Conservation (phyloP, 2,329 filamentous ascomycete species). For the Chaetomium strumarium region DNA sequence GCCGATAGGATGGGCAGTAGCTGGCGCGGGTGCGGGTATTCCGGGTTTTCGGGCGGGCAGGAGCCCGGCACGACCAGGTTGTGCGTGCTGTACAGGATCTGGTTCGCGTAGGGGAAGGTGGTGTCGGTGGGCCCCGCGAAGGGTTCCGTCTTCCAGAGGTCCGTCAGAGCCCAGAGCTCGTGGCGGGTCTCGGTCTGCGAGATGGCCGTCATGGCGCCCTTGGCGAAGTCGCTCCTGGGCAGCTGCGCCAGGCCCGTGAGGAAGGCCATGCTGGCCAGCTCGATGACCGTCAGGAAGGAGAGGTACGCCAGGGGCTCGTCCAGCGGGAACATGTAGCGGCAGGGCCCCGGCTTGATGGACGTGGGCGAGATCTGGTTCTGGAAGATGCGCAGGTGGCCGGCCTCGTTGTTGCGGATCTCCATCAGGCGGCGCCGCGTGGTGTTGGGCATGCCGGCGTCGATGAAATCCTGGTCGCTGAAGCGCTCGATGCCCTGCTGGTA, state of each 20-base stretch:
- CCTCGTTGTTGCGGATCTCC: conserved; percentile 25
- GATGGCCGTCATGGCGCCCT: conserved; percentile 19
- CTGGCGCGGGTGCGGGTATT: conserved; percentile 18
- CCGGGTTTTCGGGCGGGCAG: conserved; percentile 22
- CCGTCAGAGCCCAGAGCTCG: conserved; percentile 19
- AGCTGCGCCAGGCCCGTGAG: conserved; percentile 20
- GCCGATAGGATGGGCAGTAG: conserved; percentile 16
- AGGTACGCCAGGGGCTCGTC: conserved; percentile 15
- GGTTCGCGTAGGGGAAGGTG: conserved; percentile 21
- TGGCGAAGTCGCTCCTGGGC: background rate
- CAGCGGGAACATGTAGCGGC: conserved; percentile 22
- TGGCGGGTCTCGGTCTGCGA: conserved; percentile 22
- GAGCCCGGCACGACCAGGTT: conserved; percentile 18
- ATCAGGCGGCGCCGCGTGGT: conserved; percentile 16
- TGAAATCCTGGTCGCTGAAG: conserved; percentile 17
- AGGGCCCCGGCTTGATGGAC: conserved; percentile 21
- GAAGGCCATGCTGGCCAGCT: conserved; percentile 23
- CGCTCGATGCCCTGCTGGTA: conserved; percentile 22
- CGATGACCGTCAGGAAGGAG: conserved; percentile 19
- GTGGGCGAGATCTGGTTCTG: conserved; percentile 22
- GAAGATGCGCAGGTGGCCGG: conserved; percentile 24
- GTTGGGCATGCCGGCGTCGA: conserved; percentile 13
- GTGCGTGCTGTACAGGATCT: conserved; percentile 21
- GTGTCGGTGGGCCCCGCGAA: conserved; percentile 22
- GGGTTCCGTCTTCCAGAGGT: conserved; percentile 19